Evolutionary conservation across 2,329 filamentous ascomycete genomes (phyloP), one percentile per base, ranked within the genome.

Genomic region (Penicillium sclerotigenum): DNA sequence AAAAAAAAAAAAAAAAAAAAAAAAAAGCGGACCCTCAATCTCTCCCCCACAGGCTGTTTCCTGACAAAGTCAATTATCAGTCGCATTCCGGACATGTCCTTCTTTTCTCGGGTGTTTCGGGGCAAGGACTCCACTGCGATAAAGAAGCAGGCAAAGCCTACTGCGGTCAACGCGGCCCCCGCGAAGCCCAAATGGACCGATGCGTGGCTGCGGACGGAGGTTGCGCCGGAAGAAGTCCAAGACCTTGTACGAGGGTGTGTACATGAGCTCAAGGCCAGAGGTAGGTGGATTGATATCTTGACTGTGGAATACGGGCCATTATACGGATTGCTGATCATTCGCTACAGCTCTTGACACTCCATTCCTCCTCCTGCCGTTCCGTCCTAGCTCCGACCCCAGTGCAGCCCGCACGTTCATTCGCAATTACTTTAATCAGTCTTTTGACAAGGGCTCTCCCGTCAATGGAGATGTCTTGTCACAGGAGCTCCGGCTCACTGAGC

Each of bases 361-460:
- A 1, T 97, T 99, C 74, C 83, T 97, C 28, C 86, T 99, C 9
- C 83, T 99, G 4, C 94, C 94, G 13, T 99, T 97, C 76, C 88
- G 94, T 66, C 94, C 93, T 22, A 91, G 90, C 28, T 94, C 92
- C 61, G 91, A 99, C 71, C 88, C 93, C 41, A 94, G 90, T 74
- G 90, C 90, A 50, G 91, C 95, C 59, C 90, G 92, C 71, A 93
- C 89, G 22, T 97, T 97, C 68, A 83, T 99, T 66, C 87, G 91
- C 69, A 91, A 93, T 76, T 97, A 91, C 76, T 99, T 97, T 79
- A 89, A 88, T 69, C 81, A 84, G 56, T 79, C 79, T 72, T 81
- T 77, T 76, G 81, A 87, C 57, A 80, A 80, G 55, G 78, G 88
- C 34, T 68, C 71, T 2, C 78, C 79, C 50, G 79, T 82, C 57